Percentiles rank a stretch among this genome's conserved stretches.
Evolutionary conservation across 805 yeast species (phyloP).

Genomic region (Cephaloascus fragrans): DNA sequence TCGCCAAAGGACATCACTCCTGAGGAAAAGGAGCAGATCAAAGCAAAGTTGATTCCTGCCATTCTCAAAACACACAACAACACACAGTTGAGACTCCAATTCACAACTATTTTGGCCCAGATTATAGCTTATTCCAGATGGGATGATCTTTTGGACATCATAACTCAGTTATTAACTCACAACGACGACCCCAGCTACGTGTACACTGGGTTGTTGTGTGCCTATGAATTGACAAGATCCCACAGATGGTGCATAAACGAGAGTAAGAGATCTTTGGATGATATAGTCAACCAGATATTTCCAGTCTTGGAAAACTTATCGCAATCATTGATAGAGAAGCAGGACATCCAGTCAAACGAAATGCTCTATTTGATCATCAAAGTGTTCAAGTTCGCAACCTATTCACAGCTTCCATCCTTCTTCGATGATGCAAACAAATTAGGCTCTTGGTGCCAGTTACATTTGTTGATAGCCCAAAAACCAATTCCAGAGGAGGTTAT

Average conservation of each 20-base stretch:
- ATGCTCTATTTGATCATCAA: conserved; percentile 30
- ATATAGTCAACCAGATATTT: background rate
- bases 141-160: conserved; percentile 24
- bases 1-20: conserved; percentile 12
- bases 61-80: conserved; percentile 23
- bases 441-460: conserved; percentile 31
- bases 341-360: conserved; percentile 11
- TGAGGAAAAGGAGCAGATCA: conserved; percentile 24
- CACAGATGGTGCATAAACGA: conserved; percentile 19
- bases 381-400: conserved; percentile 29
- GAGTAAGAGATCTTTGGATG: conserved; percentile 1
- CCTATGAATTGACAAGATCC: conserved; percentile 25
- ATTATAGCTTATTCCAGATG: conserved; percentile 14
- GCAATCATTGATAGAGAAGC: conserved; percentile 5
- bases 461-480: conserved; percentile 24
- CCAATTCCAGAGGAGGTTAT: conserved; percentile 25
- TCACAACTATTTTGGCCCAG: background rate
- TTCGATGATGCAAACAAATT: conserved; percentile 22
- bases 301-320: background rate
- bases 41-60: conserved; percentile 25
- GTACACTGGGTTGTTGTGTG: conserved; percentile 27
- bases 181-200: conserved; percentile 8
- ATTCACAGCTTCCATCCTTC: conserved; percentile 25
- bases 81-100: conserved; percentile 15
- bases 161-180: conserved; percentile 13